Evolutionary conservation across 2,329 filamentous ascomycete genomes (phyloP).

Genomic region (Penicillium sp.): DNA sequence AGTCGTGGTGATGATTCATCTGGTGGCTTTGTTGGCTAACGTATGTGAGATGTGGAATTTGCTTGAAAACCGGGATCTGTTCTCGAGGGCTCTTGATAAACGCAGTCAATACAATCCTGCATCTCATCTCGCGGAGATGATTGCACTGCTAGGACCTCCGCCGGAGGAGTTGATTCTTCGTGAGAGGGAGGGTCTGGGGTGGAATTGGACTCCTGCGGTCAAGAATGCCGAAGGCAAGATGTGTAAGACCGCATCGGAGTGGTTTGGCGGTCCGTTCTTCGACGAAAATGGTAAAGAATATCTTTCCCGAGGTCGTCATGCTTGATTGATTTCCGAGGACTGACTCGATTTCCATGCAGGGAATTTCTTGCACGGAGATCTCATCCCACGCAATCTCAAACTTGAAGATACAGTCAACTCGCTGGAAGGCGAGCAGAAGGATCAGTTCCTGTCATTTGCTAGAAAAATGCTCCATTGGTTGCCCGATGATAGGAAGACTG

Average conservation of each 20-base stretch:
- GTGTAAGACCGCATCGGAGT: not conserved
- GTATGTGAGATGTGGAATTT: not conserved
- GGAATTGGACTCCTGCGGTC: not conserved
- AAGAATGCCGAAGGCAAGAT: not conserved
- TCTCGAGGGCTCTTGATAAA: not conserved
- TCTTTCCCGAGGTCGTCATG: not conserved
- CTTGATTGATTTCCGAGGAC: not conserved
- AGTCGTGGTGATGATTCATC: not conserved
- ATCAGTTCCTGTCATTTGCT: not conserved
- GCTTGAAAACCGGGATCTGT: not conserved
- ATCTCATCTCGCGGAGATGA: not conserved
- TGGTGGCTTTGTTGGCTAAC: not conserved
- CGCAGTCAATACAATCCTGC: not conserved
- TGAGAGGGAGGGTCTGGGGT: not conserved
- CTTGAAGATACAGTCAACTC: not conserved
- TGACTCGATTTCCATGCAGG: not conserved
- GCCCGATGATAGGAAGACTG: not conserved
- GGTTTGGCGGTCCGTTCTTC: not conserved
- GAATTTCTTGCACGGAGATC: not conserved
- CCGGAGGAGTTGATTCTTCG: not conserved
- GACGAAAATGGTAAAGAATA: not conserved
- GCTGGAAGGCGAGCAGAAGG: not conserved
- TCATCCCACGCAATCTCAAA: not conserved
- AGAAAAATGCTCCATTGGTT: not conserved
- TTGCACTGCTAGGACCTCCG: not conserved